phyloP scores from a whole-genome alignment of 2,329 filamentous ascomycete genomes.

The Nothophoma quercina region DNA sequence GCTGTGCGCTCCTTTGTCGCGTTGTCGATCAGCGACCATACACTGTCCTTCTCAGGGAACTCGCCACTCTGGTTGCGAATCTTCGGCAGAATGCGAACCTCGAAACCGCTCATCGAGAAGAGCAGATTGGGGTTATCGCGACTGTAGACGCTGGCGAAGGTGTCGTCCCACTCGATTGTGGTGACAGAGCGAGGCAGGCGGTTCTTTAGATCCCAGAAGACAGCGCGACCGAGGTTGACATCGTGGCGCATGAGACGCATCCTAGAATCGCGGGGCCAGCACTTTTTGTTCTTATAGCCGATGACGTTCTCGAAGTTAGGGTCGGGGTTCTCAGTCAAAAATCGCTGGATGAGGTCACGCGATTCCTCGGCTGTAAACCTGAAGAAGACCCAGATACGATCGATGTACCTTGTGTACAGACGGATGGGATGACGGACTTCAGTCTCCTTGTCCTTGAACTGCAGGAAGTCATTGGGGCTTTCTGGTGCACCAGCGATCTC shows the following conservation, averaged over 20 bases:
- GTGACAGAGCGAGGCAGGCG: conserved; percentile 91
- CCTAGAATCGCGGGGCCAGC: conserved; percentile 95
- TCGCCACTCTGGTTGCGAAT: conserved; percentile 94
- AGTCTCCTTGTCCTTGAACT: conserved; percentile 92
- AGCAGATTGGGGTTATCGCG: conserved; percentile 95
- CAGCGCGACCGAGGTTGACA: conserved; percentile 94
- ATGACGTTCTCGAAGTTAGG: conserved; percentile 99
- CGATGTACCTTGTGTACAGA: conserved; percentile 96
- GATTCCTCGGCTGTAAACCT: conserved; percentile 94
- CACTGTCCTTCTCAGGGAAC: conserved; percentile 96
- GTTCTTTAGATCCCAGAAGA: conserved; percentile 99
- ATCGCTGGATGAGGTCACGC: conserved; percentile 93
- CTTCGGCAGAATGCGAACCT: conserved; percentile 95
- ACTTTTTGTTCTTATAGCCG: conserved; percentile 99
- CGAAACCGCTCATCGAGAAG: conserved; percentile 98
- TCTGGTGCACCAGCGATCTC: conserved; percentile 96
- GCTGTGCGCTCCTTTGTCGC: conserved; percentile 96
- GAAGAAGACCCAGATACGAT: conserved; percentile 98
- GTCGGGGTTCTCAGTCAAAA: conserved; percentile 96
- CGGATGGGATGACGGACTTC: conserved; percentile 95
- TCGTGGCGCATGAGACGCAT: conserved; percentile 99
- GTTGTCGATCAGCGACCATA: conserved; percentile 97
- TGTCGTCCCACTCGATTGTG: conserved; percentile 99
- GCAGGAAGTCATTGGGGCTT: conserved; percentile 94
- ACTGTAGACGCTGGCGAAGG: conserved; percentile 97